phyloP scores from a whole-genome alignment of 768 basidiomycete species.

The Mycena vulgaris region DNA sequence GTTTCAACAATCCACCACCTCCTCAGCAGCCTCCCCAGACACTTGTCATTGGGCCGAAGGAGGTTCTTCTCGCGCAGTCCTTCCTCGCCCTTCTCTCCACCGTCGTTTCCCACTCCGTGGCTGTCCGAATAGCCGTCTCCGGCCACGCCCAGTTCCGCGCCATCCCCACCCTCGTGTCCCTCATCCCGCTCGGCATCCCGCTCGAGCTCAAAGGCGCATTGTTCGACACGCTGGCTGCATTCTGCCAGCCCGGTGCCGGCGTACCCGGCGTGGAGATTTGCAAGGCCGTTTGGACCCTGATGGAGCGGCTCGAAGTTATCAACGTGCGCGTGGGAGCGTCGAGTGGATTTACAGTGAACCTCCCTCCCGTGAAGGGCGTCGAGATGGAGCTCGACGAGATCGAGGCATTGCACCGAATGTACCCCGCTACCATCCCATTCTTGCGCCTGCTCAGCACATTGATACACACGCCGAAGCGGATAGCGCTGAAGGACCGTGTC shows the following conservation, averaged over 20 bases:
- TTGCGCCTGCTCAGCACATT: conserved; percentile 86
- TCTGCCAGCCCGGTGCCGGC: conserved; percentile 87
- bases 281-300: conserved; percentile 84
- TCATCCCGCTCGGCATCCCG: conserved; percentile 86
- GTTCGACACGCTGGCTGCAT: conserved; percentile 85
- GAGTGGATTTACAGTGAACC: conserved; percentile 57
- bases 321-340: conserved; percentile 70
- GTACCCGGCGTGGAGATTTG: conserved; percentile 83
- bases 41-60: conserved; percentile 73
- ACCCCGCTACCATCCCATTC: conserved; percentile 93
- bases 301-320: conserved; percentile 90
- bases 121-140: conserved; percentile 84
- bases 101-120: conserved; percentile 81
- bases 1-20: conserved; percentile 53
- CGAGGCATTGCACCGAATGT: conserved; percentile 82
- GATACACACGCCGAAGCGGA: conserved; percentile 85
- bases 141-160: conserved; percentile 86
- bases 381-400: conserved; percentile 92
- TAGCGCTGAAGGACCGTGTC: conserved; percentile 72
- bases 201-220: conserved; percentile 92
- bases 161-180: conserved; percentile 82
- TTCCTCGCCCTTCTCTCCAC: conserved; percentile 87
- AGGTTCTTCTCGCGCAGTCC: conserved; percentile 83
- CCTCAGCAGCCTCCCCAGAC: conserved; percentile 55
- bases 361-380: conserved; percentile 81